Evolutionary conservation across 306 rosid species (phyloP).

Genomic region (Inga leiocalycina): DNA sequence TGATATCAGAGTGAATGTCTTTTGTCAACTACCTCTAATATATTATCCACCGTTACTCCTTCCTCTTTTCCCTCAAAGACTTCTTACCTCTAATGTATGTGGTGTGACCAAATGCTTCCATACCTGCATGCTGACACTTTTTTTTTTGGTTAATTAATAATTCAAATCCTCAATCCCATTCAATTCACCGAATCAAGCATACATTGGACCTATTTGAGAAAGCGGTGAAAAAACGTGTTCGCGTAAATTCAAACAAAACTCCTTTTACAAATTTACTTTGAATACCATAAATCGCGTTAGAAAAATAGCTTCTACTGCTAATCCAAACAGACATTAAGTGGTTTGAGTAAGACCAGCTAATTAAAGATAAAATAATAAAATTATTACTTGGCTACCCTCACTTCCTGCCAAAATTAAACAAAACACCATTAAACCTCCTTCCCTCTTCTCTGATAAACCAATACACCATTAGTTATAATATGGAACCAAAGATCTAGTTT

Average conservation of each 20-base stretch:
- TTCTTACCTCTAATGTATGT: too few species aligned
- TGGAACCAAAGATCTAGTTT: not conserved
- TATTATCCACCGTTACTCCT: not conserved
- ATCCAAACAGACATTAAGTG: not conserved
- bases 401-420: not conserved
- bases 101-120: too few species aligned
- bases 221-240: rapidly evolving
- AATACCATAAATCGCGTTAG: rapidly evolving
- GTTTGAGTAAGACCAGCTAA: not conserved
- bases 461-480: not conserved
- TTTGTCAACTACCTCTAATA: too few species aligned
- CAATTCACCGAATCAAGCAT: not conserved
- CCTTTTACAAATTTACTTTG: too few species aligned
- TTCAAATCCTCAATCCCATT: not conserved
- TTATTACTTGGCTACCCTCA: not conserved
- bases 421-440: too few species aligned
- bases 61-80: not conserved
- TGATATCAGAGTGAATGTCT: not conserved
- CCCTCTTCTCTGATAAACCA: not conserved
- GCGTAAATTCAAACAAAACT: rapidly evolving
- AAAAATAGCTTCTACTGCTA: too few species aligned
- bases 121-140: too few species aligned
- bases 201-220: too few species aligned
- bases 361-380: not conserved
- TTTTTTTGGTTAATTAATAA: too few species aligned